These are phyloP conservation scores for Candida golubevii DNA, from an alignment of 805 yeast genomes.

Conservation along the genomic window DNA sequence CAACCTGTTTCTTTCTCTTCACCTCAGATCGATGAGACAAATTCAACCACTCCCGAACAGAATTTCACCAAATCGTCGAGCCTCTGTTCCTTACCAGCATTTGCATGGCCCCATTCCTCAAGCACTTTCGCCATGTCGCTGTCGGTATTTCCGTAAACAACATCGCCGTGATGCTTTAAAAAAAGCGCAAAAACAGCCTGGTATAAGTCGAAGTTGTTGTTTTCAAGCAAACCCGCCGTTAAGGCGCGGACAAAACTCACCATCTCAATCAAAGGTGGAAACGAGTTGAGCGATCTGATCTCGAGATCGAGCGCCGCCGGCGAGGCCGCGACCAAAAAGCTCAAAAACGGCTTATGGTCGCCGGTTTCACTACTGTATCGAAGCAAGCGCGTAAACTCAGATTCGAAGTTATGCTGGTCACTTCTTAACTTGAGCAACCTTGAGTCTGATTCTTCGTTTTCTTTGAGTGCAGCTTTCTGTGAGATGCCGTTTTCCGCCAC, in stretches of 20 bases:
- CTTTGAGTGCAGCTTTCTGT: background rate
- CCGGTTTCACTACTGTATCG: slow-evolving; percentile 49
- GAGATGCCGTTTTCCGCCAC: slow-evolving; percentile 37
- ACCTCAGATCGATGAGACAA: slow-evolving; percentile 43
- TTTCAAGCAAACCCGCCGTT: slow-evolving; percentile 50
- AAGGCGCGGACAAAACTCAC: slow-evolving; percentile 64
- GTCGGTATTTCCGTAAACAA: slow-evolving; percentile 41
- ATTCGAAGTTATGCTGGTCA: slow-evolving; percentile 55
- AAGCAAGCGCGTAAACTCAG: slow-evolving; percentile 63
- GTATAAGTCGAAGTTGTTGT: slow-evolving; percentile 66
- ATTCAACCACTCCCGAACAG: slow-evolving; percentile 73
- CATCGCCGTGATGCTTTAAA: slow-evolving; percentile 78
- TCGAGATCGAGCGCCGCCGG: slow-evolving; percentile 84
- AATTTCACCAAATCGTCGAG: slow-evolving; percentile 70
- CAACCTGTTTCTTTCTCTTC: too few species aligned
- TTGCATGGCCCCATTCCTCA: slow-evolving; percentile 44
- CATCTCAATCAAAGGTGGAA: slow-evolving; percentile 66
- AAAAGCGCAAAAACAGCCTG: slow-evolving; percentile 79
- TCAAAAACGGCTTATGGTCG: slow-evolving; percentile 43
- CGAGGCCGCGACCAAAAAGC: slow-evolving; percentile 52
- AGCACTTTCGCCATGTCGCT: slow-evolving; percentile 45
- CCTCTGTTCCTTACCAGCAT: slow-evolving; percentile 37
- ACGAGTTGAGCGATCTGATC: slow-evolving; percentile 67
- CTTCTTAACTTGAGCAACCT: slow-evolving; percentile 31
- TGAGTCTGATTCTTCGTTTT: slow-evolving; percentile 17